A percentile compares a stretch with the other conserved stretches of the same genome.
phyloP scores from a whole-genome alignment of 768 basidiomycete genomes.

The Leccinellum luteum region DNA sequence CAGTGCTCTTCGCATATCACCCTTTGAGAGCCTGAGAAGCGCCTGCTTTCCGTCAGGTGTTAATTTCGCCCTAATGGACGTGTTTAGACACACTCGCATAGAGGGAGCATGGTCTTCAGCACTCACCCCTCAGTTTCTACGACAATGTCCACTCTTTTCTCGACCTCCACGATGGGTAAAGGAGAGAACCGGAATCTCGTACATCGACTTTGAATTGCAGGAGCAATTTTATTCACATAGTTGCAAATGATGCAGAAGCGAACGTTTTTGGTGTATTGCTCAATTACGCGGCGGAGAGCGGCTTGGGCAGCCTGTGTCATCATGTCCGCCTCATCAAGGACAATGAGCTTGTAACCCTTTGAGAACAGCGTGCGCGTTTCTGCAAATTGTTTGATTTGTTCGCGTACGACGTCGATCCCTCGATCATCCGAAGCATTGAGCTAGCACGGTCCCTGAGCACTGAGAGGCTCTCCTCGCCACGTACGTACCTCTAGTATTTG shows the following conservation, averaged over 20 bases:
- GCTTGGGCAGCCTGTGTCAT: slow-evolving; percentile 99
- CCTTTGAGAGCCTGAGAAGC: slow-evolving; percentile 89
- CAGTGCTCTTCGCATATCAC: slow-evolving; percentile 96
- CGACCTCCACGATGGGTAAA: slow-evolving; percentile 78
- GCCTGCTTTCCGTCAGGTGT: slow-evolving; percentile 86
- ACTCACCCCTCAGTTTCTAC: slow-evolving; percentile 81
- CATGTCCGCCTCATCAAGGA: slow-evolving; percentile 99
- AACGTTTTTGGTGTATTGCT: slow-evolving; percentile 98
- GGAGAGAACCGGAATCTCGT: slow-evolving; percentile 98
- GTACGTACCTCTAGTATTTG: slow-evolving; percentile 85
- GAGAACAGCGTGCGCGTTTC: slow-evolving; percentile 90
- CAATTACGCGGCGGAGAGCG: slow-evolving; percentile 93
- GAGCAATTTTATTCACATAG: slow-evolving; percentile 98
- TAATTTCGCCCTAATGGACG: slow-evolving; percentile 66
- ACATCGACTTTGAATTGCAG: slow-evolving; percentile 97
- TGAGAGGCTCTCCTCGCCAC: background rate
- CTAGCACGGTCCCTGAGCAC: slow-evolving; percentile 38
- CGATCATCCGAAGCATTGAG: slow-evolving; percentile 98
- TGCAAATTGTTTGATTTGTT: slow-evolving; percentile 98
- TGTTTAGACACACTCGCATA: background rate
- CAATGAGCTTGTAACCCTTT: slow-evolving; percentile 95
- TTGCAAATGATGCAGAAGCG: slow-evolving; percentile 99
- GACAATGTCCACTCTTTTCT: slow-evolving; percentile 75
- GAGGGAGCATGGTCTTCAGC: background rate
- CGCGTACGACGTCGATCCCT: slow-evolving; percentile 97